Conservation (phyloP, 305 asterid genomes). For the Solanum hybrid region DNA sequence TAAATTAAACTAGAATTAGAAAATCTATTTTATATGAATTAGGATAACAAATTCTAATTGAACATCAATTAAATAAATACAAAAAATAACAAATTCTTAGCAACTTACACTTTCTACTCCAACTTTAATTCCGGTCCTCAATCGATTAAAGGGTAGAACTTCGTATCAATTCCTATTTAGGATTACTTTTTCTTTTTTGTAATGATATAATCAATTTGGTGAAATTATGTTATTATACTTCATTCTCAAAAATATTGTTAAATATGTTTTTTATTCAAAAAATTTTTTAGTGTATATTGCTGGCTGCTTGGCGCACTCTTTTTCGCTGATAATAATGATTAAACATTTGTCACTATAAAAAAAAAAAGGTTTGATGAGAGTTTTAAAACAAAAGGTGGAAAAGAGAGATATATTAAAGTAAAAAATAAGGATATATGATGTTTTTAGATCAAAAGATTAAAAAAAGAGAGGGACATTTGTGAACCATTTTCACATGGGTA, state of each 20-base stretch:
- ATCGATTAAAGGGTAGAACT: neutral
- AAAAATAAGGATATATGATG: neutral
- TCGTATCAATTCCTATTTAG: neutral
- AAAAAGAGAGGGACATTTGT: neutral
- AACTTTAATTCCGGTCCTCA: too few relatives aligned
- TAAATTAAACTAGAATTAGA: too few relatives aligned
- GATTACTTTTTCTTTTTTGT: neutral
- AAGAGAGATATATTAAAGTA: neutral
- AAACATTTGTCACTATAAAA: neutral
- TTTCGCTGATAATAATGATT: neutral
- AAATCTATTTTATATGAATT: too few relatives aligned
- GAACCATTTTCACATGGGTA: neutral
- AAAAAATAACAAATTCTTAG: neutral
- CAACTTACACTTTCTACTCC: too few relatives aligned
- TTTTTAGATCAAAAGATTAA: too few relatives aligned
- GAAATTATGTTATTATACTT: neutral
- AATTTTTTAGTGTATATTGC: neutral
- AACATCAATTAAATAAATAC: too few relatives aligned
- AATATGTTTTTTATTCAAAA: neutral
- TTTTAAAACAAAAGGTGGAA: neutral
- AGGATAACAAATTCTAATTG: neutral
- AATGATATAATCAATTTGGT: neutral
- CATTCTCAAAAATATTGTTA: neutral
- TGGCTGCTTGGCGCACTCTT: neutral
- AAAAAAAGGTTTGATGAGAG: neutral